Evolutionary conservation across 495 filamentous ascomycete species (phyloP).

Genomic region (Oidiodendron maius): DNA sequence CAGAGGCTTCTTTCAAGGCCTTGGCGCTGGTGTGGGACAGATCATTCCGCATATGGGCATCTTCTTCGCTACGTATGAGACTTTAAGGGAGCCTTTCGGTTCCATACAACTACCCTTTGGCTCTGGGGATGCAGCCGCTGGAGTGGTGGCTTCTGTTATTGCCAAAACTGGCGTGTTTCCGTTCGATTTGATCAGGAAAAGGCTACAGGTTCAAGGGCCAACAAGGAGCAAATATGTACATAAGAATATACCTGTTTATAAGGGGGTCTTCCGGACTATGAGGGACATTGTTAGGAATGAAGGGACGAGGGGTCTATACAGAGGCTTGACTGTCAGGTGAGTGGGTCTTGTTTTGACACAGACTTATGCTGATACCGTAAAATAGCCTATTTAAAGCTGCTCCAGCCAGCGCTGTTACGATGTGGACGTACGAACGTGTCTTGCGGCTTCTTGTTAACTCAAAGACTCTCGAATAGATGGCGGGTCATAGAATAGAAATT

Average conservation of each 20-base stretch:
- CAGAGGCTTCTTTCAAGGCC: conserved; percentile 78
- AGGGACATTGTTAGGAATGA: conserved; percentile 62
- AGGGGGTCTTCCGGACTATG: conserved; percentile 59
- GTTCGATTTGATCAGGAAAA: conserved; percentile 87
- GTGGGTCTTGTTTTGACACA: not conserved
- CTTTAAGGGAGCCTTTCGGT: conserved; percentile 47
- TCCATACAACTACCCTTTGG: conserved; percentile 61
- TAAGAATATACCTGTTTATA: conserved; percentile 82
- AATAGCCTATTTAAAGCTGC: conserved; percentile 76
- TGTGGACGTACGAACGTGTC: conserved; percentile 94
- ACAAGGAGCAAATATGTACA: conserved; percentile 72
- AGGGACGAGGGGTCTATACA: conserved; percentile 76
- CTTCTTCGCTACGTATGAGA: conserved; percentile 89
- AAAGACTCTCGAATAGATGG: conserved; percentile 22
- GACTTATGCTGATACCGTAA: conserved; percentile 1
- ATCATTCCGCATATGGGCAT: conserved; percentile 95
- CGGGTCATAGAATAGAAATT: no score
- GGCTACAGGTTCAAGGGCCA: conserved; percentile 93
- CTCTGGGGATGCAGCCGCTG: conserved; percentile 73
- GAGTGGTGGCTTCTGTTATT: conserved; percentile 67
- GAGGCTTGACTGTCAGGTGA: conserved; percentile 74
- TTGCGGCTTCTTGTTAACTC: conserved; percentile 49
- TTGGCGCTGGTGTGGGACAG: conserved; percentile 72
- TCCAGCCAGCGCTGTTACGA: conserved; percentile 88
- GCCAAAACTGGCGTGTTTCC: conserved; percentile 91